phyloP scores from a whole-genome alignment of 495 filamentous ascomycete species.

The Neurospora sp. region DNA sequence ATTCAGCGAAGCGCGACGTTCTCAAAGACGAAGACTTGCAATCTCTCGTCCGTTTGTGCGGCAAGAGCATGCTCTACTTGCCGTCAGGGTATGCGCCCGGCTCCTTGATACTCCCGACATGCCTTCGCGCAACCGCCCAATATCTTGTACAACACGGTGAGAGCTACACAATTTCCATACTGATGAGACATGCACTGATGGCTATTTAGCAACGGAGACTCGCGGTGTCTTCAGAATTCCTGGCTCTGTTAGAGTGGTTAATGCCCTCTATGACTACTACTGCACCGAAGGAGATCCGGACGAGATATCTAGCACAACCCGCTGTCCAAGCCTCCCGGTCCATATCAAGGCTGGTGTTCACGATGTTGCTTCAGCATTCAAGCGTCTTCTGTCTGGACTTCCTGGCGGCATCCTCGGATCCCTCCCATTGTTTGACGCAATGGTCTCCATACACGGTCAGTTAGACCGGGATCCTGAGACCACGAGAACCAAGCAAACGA shows the following conservation, averaged over 20 bases:
- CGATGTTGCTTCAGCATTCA: conserved; percentile 65
- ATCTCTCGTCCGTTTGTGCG: conserved; percentile 61
- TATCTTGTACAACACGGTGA: conserved; percentile 59
- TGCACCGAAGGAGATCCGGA: conserved; percentile 37
- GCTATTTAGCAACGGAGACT: conserved; percentile 29
- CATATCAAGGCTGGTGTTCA: conserved; percentile 49
- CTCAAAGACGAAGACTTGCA: conserved; percentile 54
- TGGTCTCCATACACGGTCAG: conserved; percentile 53
- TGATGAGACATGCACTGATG: conserved; percentile 11
- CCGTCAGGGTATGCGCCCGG: conserved; percentile 55
- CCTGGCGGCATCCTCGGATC: conserved; percentile 70
- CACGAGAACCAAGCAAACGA: conserved; percentile 38
- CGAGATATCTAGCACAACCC: conserved; percentile 40
- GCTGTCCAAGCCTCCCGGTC: conserved; percentile 42
- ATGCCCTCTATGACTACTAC: conserved; percentile 54
- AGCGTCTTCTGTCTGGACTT: conserved; percentile 56
- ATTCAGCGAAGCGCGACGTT: conserved; percentile 38
- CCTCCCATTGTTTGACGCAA: conserved; percentile 49
- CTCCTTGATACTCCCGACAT: conserved; percentile 58
- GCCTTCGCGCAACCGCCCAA: conserved; percentile 59
- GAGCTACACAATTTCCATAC: conserved; percentile 6
- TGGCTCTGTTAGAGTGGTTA: conserved; percentile 44
- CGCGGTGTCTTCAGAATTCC: conserved; percentile 57
- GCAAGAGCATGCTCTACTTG: conserved; percentile 57
- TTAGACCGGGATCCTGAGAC: conserved; percentile 40